phyloP scores from a whole-genome alignment of 495 filamentous ascomycete genomes.

The Articulospora tetracladia region DNA sequence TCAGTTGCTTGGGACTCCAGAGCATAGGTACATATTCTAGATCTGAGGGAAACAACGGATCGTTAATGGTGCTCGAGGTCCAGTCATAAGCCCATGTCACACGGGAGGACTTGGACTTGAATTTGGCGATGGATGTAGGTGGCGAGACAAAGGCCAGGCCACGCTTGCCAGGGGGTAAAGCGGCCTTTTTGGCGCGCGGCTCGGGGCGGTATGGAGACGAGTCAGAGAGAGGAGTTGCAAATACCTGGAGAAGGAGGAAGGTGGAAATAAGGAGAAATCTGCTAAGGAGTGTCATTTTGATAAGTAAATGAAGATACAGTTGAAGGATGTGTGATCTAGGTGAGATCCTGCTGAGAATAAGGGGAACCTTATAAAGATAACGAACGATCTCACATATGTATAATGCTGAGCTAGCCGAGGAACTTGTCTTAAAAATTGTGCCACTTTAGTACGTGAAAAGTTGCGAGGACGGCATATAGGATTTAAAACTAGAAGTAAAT shows the following conservation, averaged over 20 bases:
- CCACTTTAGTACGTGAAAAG: neutral
- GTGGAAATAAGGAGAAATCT: neutral
- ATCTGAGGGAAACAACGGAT: constrained; percentile 35
- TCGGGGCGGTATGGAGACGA: neutral
- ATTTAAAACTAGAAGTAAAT: no score
- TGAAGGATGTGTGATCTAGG: no score
- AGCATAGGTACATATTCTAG: constrained; percentile 71
- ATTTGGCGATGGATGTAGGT: constrained; percentile 3
- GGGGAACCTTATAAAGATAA: neutral
- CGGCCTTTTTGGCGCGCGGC: neutral
- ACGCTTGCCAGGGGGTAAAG: neutral
- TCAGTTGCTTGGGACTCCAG: constrained; percentile 44
- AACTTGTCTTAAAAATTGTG: neutral
- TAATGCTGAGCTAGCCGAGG: neutral
- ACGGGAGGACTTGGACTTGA: constrained; percentile 34
- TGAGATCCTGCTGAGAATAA: no score
- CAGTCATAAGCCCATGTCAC: constrained; percentile 77
- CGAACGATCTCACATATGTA: neutral
- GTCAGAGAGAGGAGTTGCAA: neutral
- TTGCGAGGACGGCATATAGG: no score
- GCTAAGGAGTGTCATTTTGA: neutral
- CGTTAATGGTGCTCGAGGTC: constrained; percentile 43
- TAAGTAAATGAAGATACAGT: neutral
- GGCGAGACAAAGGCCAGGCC: neutral
- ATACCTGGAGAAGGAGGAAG: neutral